phyloP scores from a whole-genome alignment of 345 rosid genomes.

The Moricandia moricandioides region DNA sequence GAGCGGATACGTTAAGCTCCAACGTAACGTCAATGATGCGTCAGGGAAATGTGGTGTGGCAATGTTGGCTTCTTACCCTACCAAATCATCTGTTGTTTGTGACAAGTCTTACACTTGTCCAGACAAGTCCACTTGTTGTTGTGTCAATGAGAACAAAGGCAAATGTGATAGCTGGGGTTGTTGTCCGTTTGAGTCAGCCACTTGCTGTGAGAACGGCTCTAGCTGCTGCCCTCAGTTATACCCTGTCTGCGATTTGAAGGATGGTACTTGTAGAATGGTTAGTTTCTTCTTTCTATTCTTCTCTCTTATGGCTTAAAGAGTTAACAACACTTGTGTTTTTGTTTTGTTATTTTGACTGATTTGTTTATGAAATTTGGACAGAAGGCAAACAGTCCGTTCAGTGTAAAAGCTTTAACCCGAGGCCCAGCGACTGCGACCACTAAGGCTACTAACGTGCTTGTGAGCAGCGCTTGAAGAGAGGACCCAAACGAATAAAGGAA shows the following conservation, averaged over 20 bases:
- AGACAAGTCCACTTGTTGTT: slow-evolving; percentile 66
- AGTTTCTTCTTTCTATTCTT: not conserved
- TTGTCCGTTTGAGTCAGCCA: slow-evolving; percentile 78
- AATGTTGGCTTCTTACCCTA: not conserved
- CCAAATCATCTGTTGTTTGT: slow-evolving; percentile 40
- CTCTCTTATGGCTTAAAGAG: not conserved
- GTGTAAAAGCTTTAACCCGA: slow-evolving; percentile 51
- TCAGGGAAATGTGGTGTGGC: not conserved
- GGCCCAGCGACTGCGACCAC: slow-evolving; percentile 45
- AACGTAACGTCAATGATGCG: slow-evolving; percentile 9
- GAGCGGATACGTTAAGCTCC: slow-evolving; percentile 12
- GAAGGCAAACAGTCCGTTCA: slow-evolving; percentile 61
- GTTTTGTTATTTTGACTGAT: slow-evolving; percentile 5
- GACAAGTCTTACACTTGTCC: slow-evolving; percentile 51
- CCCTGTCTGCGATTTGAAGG: slow-evolving; percentile 64
- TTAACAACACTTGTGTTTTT: not conserved
- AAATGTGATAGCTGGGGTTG: slow-evolving; percentile 87
- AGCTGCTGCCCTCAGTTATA: slow-evolving; percentile 84
- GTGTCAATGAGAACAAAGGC: slow-evolving; percentile 44
- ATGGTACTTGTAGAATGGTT: slow-evolving; percentile 73
- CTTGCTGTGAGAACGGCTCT: slow-evolving; percentile 68
- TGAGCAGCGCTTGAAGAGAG: slow-evolving; percentile 33
- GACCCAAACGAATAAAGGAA: too few relatives aligned
- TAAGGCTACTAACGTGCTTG: slow-evolving; percentile 18
- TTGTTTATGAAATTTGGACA: slow-evolving; percentile 29